A percentile compares a stretch with the other conserved stretches of the same genome.
Evolutionary conservation across 495 filamentous ascomycete species (phyloP).

Genomic region (Trichoderma gamsii): DNA sequence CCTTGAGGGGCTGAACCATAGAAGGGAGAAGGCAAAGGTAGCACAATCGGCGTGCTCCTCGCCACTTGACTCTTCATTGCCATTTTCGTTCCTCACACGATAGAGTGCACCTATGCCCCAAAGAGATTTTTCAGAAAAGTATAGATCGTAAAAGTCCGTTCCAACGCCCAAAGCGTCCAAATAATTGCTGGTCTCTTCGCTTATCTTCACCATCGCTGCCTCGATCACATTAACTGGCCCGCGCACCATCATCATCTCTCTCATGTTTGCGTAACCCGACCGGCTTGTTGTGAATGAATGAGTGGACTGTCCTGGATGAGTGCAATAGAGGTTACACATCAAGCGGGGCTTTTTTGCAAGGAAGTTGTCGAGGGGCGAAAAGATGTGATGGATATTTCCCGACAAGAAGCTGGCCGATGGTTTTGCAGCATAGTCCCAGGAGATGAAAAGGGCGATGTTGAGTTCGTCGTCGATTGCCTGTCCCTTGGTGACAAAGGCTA

Average conservation of each 20-base stretch:
- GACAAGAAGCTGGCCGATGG: neutral
- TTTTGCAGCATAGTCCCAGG: neutral
- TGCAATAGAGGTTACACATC: neutral
- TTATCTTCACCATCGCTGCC: neutral
- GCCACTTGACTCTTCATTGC: no score
- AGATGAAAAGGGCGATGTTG: neutral
- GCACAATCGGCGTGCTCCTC: neutral
- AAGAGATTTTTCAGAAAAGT: no score
- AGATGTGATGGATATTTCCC: neutral
- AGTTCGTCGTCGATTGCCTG: neutral
- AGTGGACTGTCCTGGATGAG: neutral
- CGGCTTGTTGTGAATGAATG: neutral
- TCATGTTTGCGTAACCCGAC: neutral
- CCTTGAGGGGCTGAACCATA: neutral
- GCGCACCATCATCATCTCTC: neutral
- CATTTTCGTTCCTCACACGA: no score
- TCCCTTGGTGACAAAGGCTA: neutral
- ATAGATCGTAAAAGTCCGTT: no score
- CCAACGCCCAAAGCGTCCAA: neutral
- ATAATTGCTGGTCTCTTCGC: neutral
- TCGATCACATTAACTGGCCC: neutral
- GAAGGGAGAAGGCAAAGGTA: neutral
- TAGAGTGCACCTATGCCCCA: no score
- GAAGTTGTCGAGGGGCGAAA: neutral
- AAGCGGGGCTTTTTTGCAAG: neutral